Evolutionary conservation across 2,329 filamentous ascomycete genomes (phyloP).

Genomic region (Colletotrichum sansevieriae): DNA sequence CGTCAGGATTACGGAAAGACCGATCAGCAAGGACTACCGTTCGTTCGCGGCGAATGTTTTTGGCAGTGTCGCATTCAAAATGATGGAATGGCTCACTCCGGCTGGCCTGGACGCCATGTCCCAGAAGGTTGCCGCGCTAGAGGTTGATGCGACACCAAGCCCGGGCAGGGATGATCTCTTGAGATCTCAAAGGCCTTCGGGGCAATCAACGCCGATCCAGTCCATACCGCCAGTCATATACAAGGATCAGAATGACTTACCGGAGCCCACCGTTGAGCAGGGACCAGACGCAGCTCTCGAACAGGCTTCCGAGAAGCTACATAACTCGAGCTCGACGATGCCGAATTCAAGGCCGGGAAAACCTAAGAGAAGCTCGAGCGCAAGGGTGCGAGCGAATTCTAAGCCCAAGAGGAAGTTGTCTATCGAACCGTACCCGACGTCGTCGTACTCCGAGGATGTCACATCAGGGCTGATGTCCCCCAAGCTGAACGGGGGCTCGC

Average conservation of each 20-base stretch:
- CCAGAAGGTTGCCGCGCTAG: slow-evolving; percentile 51
- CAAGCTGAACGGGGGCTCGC: slow-evolving; percentile 47
- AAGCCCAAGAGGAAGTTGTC: slow-evolving; percentile 49
- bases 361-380: slow-evolving; percentile 44
- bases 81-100: slow-evolving; percentile 78
- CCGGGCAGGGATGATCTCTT: slow-evolving; percentile 21
- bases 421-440: slow-evolving; percentile 48
- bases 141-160: slow-evolving; percentile 45
- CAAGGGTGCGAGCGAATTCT: slow-evolving; percentile 45
- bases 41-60: slow-evolving; percentile 75
- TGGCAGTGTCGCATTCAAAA: slow-evolving; percentile 75
- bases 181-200: slow-evolving; percentile 31
- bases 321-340: slow-evolving; percentile 22
- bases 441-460: slow-evolving; percentile 47
- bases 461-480: slow-evolving; percentile 49
- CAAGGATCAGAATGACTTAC: slow-evolving; percentile 43
- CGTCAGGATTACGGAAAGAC: slow-evolving; percentile 60
- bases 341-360: slow-evolving; percentile 22
- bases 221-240: slow-evolving; percentile 31
- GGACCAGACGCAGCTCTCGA: slow-evolving; percentile 15
- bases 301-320: slow-evolving; percentile 33
- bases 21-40: slow-evolving; percentile 67
- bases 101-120: slow-evolving; percentile 65
- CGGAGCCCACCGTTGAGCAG: slow-evolving; percentile 21
- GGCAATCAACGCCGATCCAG: slow-evolving; percentile 34